Conservation (phyloP, 2,329 filamentous ascomycete species). For the Sporothrix humicola region DNA sequence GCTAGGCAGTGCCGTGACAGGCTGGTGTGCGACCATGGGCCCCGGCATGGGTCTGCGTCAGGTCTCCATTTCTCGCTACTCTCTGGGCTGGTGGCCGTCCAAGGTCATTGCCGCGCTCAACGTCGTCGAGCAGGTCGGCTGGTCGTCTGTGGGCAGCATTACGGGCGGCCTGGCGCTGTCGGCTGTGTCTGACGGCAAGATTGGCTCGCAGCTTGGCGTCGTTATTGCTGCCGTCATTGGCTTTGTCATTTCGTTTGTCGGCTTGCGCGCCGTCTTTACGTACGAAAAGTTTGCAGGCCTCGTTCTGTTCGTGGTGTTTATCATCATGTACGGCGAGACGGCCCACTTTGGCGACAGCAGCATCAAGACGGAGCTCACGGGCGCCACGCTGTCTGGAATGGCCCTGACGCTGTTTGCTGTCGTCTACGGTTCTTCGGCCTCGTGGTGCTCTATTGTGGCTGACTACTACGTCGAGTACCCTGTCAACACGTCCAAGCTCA, state of each 20-base stretch:
- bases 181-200: conserved; percentile 52
- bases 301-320: conserved; percentile 54
- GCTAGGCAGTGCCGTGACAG: conserved; percentile 51
- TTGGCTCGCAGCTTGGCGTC: conserved; percentile 59
- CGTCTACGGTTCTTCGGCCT: conserved; percentile 56
- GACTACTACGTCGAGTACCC: conserved; percentile 57
- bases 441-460: conserved; percentile 54
- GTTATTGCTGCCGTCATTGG: conserved; percentile 57
- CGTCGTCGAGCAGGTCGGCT: conserved; percentile 56
- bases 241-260: conserved; percentile 58
- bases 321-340: conserved; percentile 56
- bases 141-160: conserved; percentile 57
- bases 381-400: conserved; percentile 48
- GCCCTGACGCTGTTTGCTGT: conserved; percentile 53
- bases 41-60: conserved; percentile 57
- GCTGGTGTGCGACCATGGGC: conserved; percentile 58
- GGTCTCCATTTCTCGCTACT: conserved; percentile 56
- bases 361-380: conserved; percentile 46
- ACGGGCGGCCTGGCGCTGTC: conserved; percentile 57
- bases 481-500: conserved; percentile 51
- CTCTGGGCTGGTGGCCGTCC: conserved; percentile 58
- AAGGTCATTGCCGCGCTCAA: conserved; percentile 58
- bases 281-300: conserved; percentile 60
- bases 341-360: conserved; percentile 50
- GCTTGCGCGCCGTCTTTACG: conserved; percentile 55